A percentile compares a stretch with the other conserved stretches of the same genome.
Evolutionary conservation across 2,329 filamentous ascomycete species (phyloP).

Genomic region (Penicillium digitatum): DNA sequence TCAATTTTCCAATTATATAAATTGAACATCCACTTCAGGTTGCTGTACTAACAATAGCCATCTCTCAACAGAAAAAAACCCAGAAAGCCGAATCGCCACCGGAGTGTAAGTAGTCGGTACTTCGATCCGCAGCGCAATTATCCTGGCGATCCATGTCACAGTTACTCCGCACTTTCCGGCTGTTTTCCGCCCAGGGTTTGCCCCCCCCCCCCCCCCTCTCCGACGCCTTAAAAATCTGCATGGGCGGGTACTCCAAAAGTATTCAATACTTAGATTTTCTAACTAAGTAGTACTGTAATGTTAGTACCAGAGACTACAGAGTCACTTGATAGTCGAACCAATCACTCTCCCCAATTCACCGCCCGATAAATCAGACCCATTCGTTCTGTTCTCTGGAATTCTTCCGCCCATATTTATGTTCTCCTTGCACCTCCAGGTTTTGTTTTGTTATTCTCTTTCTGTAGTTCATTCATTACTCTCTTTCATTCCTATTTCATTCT

Average conservation of each 20-base stretch:
- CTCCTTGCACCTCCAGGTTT: conserved; percentile 16
- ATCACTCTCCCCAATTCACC: conserved; percentile 20
- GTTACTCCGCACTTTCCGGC: conserved; percentile 14
- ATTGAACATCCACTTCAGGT: neutral
- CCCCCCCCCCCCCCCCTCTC: too few relatives aligned
- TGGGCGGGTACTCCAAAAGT: conserved; percentile 1
- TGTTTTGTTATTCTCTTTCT: conserved; percentile 11
- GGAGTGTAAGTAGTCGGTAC: conserved; percentile 16
- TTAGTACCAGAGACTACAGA: neutral
- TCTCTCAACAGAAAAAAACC: neutral
- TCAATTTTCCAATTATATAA: neutral
- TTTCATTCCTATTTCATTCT: conserved; percentile 4
- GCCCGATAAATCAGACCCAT: conserved; percentile 21
- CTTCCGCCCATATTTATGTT: conserved; percentile 19
- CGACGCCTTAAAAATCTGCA: conserved; percentile 7
- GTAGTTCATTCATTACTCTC: conserved; percentile 15
- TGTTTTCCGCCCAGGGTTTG: conserved; percentile 16
- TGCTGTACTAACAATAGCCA: neutral
- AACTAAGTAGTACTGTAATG: accelerated
- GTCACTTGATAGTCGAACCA: conserved; percentile 5
- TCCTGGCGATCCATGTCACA: conserved; percentile 10
- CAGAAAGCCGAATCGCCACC: neutral
- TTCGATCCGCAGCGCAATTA: neutral
- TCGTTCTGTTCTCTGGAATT: conserved; percentile 17
- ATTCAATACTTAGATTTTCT: neutral